phyloP scores from a whole-genome alignment of 1,284 basidiomycete genomes.

The Erythrobasidium hasegawianum region DNA sequence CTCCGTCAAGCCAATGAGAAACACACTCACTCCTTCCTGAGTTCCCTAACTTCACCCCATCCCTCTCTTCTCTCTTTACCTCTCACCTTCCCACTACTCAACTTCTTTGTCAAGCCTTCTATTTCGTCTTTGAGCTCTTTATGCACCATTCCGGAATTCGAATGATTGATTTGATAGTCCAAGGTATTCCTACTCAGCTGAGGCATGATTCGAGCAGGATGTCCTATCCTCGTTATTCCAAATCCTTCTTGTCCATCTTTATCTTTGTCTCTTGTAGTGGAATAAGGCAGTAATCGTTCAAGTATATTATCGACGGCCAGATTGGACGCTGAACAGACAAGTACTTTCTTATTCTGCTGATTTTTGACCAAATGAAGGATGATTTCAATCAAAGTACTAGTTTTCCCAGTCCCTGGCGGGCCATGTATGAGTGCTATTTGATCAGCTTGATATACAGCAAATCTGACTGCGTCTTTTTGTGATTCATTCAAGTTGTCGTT shows the following conservation, averaged over 20 bases:
- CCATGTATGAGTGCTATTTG: constrained; percentile 80
- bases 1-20: neutral
- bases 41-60: constrained; percentile 84
- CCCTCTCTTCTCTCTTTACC: constrained; percentile 77
- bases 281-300: constrained; percentile 40
- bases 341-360: constrained; percentile 55
- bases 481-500: constrained; percentile 73
- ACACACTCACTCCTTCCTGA: constrained; percentile 75
- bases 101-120: constrained; percentile 61
- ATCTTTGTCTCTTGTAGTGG: too few species aligned
- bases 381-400: constrained; percentile 83
- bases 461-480: constrained; percentile 74
- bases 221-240: constrained; percentile 73
- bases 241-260: neutral
- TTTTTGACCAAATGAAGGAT: constrained; percentile 72
- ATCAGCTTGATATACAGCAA: constrained; percentile 62
- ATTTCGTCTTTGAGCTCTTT: constrained; percentile 82
- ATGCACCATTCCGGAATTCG: constrained; percentile 72
- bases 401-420: constrained; percentile 67
- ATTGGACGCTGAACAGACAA: constrained; percentile 88
- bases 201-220: constrained; percentile 87
- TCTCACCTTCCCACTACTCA: constrained; percentile 73
- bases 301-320: constrained; percentile 64
- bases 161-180: constrained; percentile 76
- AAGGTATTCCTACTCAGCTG: constrained; percentile 72